These are phyloP conservation scores for Dendrocalamus sinicus DNA, from an alignment of 176 grass and related monocot genomes.

Conservation along the genomic window DNA sequence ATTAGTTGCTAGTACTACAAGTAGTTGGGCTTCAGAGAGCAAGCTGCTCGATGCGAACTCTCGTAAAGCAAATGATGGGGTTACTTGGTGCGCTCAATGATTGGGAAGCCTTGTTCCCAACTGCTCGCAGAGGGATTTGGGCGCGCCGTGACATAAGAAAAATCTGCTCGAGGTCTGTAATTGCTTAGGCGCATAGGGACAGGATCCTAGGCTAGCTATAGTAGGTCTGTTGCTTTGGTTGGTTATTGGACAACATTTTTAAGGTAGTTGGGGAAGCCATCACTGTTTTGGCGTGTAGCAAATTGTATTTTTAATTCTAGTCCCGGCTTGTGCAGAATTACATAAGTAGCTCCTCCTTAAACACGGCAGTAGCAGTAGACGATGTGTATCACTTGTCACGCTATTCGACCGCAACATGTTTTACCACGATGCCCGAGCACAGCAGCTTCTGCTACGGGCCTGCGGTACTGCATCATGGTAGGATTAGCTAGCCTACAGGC, in stretches of 20 bases:
- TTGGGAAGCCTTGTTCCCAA: neutral
- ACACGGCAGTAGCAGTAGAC: too few species aligned
- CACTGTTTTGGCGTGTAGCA: too few species aligned
- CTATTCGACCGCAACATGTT: too few species aligned
- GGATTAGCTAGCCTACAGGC: too few species aligned
- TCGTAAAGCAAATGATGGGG: neutral
- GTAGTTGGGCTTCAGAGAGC: neutral
- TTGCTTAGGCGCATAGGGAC: neutral
- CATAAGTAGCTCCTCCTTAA: too few species aligned
- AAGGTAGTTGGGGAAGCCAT: neutral
- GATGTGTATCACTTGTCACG: too few species aligned
- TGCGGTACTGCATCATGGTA: too few species aligned
- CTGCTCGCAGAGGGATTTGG: neutral
- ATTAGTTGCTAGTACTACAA: neutral
- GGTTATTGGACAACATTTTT: neutral
- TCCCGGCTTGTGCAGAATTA: too few species aligned
- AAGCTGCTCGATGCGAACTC: neutral
- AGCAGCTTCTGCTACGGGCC: too few species aligned
- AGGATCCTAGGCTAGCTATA: constrained; percentile 24
- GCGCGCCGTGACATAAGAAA: neutral
- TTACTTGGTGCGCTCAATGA: neutral
- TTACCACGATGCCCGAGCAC: rapidly evolving
- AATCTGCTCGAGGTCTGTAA: neutral
- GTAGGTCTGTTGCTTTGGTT: neutral
- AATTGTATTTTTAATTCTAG: too few species aligned